A percentile compares a stretch with the other conserved stretches of the same genome.
Evolutionary conservation across 108 stramenopile species (phyloP).

Genomic region (Cylindrotheca closterium): DNA sequence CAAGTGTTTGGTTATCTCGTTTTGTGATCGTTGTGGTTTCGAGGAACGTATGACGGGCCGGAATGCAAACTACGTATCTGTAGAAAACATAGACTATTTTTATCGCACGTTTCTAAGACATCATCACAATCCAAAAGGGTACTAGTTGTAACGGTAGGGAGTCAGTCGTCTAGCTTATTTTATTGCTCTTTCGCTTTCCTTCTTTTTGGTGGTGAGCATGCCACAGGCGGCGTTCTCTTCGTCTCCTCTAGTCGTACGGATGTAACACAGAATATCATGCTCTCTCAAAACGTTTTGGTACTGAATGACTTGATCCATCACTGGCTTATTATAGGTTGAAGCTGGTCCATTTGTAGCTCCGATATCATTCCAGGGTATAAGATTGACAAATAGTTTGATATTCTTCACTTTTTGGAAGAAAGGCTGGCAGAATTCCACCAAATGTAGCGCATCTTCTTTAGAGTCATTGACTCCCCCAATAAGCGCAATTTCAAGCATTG

Average conservation of each 20-base stretch:
- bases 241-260: conserved; percentile 84
- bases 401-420: conserved; percentile 45
- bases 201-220: conserved; percentile 67
- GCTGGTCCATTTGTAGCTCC: conserved; percentile 26
- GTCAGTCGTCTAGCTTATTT: too few species aligned
- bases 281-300: conserved; percentile 65
- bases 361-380: conserved; percentile 85
- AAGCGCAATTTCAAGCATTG: conserved; percentile 81
- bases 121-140: neutral
- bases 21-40: too few species aligned
- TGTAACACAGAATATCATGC: conserved; percentile 46
- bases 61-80: neutral
- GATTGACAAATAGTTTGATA: conserved; percentile 73
- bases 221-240: conserved; percentile 88
- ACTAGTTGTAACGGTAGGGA: too few species aligned
- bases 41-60: too few species aligned
- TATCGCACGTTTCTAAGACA: neutral
- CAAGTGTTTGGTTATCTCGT: too few species aligned
- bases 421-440: conserved; percentile 70
- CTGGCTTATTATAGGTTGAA: conserved; percentile 47
- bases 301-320: conserved; percentile 38
- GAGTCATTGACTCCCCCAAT: conserved; percentile 84
- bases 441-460: conserved; percentile 63
- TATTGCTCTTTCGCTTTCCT: too few species aligned
- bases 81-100: neutral